Evolutionary conservation across 768 basidiomycete species (phyloP), one percentile per base, ranked within the genome.

Genomic region (Trichaptum fuscoviolaceum): DNA sequence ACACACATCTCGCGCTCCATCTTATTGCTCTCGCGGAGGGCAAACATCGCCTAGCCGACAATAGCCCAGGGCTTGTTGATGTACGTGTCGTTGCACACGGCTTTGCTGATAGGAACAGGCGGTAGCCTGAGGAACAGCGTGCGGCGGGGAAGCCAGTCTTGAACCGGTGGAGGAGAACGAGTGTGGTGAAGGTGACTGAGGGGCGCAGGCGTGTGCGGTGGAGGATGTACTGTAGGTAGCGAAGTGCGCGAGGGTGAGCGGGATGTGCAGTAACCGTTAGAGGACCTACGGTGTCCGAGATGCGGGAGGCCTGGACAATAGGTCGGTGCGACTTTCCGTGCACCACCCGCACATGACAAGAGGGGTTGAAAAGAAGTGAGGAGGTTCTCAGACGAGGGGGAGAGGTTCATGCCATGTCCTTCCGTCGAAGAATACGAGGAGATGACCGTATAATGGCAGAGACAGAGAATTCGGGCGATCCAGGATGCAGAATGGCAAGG

Each of bases 1-100:
- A 85, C 83, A 69, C 89, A 94, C 89, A 97, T 95, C 77, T 96
- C 94, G 26, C 93, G 81, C 80, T 96, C 95, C 94, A 96, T 95
- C 82, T 96, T 94, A 76, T 97, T 97, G 73, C 96, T 90, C 82
- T 96, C 95, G 60, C 91, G 84, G 7, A 96, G 79, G 1, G 83
- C 79, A 71, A 95, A 96, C 86, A 94, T 89, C 27, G 87, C 88
- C 75, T 95, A 92, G 0, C 91, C 93, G 57, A 96, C 94, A 59
- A 95, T 90, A 5, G 87, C 85, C 94, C 94, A 96, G 0, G 90
- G 92, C 74, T 94, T 93, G 84, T 95, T 95, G 18, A 90, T 93
- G 75, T 95, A 96, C 0, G 93, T 95, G 71, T 95, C 93, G 79
- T 96, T 93, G 77, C 93, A 95, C 62, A 94, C 90, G n/a, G 94